Conservation (phyloP, 2,329 filamentous ascomycete species). For the Aspergillus fijiensis region DNA sequence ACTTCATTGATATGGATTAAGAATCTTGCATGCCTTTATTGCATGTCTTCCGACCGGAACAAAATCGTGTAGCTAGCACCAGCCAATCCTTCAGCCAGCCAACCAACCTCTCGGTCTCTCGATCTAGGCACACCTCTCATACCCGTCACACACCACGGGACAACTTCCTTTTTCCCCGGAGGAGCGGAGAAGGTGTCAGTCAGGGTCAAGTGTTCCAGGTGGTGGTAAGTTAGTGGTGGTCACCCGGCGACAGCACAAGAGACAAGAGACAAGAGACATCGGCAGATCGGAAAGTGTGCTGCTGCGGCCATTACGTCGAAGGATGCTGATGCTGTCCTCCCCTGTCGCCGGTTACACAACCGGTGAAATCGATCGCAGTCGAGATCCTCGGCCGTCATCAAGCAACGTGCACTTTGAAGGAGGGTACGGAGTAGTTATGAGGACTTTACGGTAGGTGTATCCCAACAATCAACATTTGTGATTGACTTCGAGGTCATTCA, state of each 20-base stretch:
- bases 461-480: not conserved
- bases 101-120: not conserved
- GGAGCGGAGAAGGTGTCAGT: not conserved
- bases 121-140: not conserved
- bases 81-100: not conserved
- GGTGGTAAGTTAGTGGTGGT: not conserved
- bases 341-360: conserved; percentile 1
- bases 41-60: not conserved
- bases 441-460: too few species aligned
- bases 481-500: too few species aligned
- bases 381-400: not conserved
- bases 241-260: not conserved
- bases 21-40: not conserved
- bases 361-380: conserved; percentile 2
- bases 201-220: too few species aligned
- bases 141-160: not conserved
- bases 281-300: too few species aligned
- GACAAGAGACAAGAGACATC: too few species aligned
- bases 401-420: too few species aligned
- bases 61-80: not conserved
- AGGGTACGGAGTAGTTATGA: too few species aligned
- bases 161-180: not conserved
- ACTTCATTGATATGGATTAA: not conserved
- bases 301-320: not conserved
- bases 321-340: not conserved